Base-by-base conservation (phyloP, 352 stramenopile species). In the Globisporangium alternatum region DNA sequence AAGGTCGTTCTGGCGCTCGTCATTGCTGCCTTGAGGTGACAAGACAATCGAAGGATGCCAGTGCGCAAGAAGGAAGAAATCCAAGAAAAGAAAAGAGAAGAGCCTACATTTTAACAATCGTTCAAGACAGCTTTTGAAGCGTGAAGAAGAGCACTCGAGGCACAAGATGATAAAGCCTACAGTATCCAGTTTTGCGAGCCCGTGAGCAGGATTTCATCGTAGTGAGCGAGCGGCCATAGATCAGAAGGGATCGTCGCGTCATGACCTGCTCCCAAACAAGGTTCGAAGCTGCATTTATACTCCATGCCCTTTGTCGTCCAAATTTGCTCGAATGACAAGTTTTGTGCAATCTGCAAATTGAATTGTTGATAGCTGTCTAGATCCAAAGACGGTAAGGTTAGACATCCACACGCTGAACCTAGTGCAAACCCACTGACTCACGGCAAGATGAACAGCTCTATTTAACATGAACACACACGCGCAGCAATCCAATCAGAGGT, bases 371-470 rank as follows among this genome's bases (percentile, higher is more conserved):
- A 28, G 25, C 25, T 28, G 25, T 28, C 25, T 28, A 28, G 25
- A 28, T 28, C 25, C 25, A 28, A 28, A 28, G 25, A 28, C 25
- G 25, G 25, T 28, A 28, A 1, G 25, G 25, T 28, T 28, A 28
- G 41, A 8, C 7, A 21, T 17, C 15, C 41, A 6, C 41, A 47
- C 15, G 41, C 19, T 47, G 15, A 12, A 51, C 8, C 15, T 15
- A 39, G 25, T 6, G 48, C 19, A 15, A 5, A n/a, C 28, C 15
- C 25, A 39, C 30, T 13, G 5, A 22, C 56, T 45, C 12, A 57
- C 17, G 44, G 17, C 62, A 48, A 53, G 49, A 71, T 57, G 62
- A 63, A 54, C 44, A 48, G 28, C 62, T 62, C 44, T 53, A 66
- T 63, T 41, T 22, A 48, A 48, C 43, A 22, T 54, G 17, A 56